Conservation (phyloP, 1,284 basidiomycete genomes). For the Butyriboletus appendiculatus region DNA sequence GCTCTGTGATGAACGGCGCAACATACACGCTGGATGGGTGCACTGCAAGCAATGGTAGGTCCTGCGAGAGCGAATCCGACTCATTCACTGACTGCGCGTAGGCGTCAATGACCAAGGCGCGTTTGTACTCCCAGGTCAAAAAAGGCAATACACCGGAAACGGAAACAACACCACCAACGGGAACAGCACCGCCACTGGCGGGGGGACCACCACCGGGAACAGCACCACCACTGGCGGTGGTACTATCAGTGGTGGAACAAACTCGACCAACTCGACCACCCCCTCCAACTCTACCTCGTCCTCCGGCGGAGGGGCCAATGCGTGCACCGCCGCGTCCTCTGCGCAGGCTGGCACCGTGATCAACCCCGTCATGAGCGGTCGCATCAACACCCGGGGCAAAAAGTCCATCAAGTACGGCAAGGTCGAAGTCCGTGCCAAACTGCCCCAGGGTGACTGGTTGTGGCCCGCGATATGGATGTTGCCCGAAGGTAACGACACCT, state of each 20-base stretch:
- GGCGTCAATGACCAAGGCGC: constrained; percentile 18
- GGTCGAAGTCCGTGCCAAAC: constrained; percentile 60
- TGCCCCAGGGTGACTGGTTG: constrained; percentile 61
- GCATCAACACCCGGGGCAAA: constrained; percentile 66
- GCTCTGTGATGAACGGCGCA: constrained; percentile 60
- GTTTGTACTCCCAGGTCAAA: constrained; percentile 14
- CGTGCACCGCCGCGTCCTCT: constrained; percentile 58
- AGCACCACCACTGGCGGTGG: constrained; percentile 4
- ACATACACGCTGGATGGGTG: constrained; percentile 70
- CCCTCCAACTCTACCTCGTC: constrained; percentile 24
- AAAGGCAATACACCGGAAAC: constrained; percentile 29
- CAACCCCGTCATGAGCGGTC: constrained; percentile 76
- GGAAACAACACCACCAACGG: constrained; percentile 3
- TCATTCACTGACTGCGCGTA: constrained; percentile 2
- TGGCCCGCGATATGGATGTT: constrained; percentile 90
- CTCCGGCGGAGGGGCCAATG: constrained; percentile 9
- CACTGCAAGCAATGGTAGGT: constrained; percentile 43
- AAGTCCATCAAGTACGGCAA: constrained; percentile 68
- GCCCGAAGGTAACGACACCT: constrained; percentile 51
- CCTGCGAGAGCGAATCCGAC: not conserved
- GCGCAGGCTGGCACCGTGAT: constrained; percentile 67
- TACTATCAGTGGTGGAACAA: constrained; percentile 19
- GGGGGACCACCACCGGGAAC: not conserved
- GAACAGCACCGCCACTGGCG: not conserved
- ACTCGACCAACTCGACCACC: constrained; percentile 27